Percentiles rank a stretch among this genome's conserved stretches.
Evolutionary conservation across 176 grass and related monocot genomes (phyloP).

Genomic region (Musa acuminata): DNA sequence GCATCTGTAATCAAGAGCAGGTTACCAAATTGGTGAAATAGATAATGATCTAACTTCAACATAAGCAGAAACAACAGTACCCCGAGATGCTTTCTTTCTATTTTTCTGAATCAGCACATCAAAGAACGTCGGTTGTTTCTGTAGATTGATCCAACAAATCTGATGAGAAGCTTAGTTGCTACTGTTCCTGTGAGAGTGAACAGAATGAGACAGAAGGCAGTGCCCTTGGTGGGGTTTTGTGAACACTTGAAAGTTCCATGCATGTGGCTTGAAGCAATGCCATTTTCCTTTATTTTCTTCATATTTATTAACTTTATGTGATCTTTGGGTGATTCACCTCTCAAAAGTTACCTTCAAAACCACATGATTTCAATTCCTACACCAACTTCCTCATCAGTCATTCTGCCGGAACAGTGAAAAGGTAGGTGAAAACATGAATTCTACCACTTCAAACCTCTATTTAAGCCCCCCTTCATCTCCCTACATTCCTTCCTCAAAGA

Average conservation of each 20-base stretch:
- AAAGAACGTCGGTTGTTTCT: too few relatives aligned
- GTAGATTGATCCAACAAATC: too few relatives aligned
- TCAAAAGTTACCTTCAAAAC: background rate
- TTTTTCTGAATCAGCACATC: too few relatives aligned
- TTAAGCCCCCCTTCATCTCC: background rate
- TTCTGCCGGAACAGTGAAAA: background rate
- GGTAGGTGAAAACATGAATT: background rate
- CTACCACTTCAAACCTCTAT: conserved; percentile 5
- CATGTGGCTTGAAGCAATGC: background rate
- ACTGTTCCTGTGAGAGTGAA: too few relatives aligned
- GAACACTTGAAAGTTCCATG: background rate
- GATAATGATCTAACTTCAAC: too few relatives aligned
- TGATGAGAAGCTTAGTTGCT: too few relatives aligned
- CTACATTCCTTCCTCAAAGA: background rate
- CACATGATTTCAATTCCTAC: background rate
- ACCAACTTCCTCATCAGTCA: background rate
- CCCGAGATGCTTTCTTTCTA: too few relatives aligned
- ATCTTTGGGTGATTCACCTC: background rate
- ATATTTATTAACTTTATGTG: too few relatives aligned
- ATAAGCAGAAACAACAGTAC: too few relatives aligned
- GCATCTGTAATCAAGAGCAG: too few relatives aligned
- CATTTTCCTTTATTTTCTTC: background rate
- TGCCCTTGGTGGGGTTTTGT: background rate
- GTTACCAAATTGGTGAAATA: too few relatives aligned
- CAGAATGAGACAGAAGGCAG: too few relatives aligned